Base-by-base conservation (phyloP, 345 rosid species). In the Corchorus capsularis region DNA sequence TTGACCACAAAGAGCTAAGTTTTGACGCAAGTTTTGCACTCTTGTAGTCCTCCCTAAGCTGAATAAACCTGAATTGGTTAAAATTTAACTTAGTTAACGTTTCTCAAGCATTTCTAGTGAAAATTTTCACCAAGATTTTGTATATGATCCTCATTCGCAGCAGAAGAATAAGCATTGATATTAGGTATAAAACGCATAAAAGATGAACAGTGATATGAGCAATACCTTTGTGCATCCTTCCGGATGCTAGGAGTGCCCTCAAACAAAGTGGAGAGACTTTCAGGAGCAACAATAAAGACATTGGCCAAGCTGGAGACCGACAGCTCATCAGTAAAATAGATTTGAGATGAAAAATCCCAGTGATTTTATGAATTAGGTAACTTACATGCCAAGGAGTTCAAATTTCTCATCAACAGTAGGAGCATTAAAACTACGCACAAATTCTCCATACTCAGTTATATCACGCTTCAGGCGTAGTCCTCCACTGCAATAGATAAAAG, bases 381-480 rank as follows among this genome's bases (percentile, higher is more conserved):
- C 91, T 89, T 85, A 93, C 99, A 93, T 93, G 81, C 94, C 96
- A 86, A 93, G 82, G 77, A 87, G 86, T 85, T 96, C 98, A 77
- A 96, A 96, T 83, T 96, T 96, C 87, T 96, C 98, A 62, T 94
- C 99, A 75, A 94, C 92, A 50, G 97, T 74, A 54, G 98, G 98
- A 79, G 98, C 94, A 83, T 85, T 83, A 75, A 96, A 96, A 78
- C 93, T 85, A 59, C 89, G 92, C 59, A 96, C 93, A 83, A 90
- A 94, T 60, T 86, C 97, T 76, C 90, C 96, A 80, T 96, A 96
- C 87, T 89, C 99, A 0, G 87, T 89, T 84, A 96, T 90, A 83
- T 92, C 98, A 87, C 98, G 97, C 83, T 96, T 94, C 89, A 94
- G 87, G 78, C 93, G 91, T 78, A 96, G 82, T 71, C 99, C 99